Evolutionary conservation across 1,139 yeast species (phyloP), one percentile per base, ranked within the genome.

Genomic region (Casaregolazyma suthepensis): DNA sequence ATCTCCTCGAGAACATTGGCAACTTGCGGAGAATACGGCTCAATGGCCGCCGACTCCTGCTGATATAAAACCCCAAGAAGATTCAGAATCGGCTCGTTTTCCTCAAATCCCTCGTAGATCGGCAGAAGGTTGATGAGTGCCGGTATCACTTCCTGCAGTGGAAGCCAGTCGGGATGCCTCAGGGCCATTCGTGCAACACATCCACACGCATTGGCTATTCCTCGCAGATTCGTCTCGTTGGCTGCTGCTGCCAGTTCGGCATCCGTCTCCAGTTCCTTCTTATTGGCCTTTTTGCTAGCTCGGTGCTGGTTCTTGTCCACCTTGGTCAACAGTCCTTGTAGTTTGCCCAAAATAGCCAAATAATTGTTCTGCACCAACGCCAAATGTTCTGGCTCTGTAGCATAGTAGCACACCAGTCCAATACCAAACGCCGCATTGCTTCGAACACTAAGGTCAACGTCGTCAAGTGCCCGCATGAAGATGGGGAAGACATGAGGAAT

Each of bases 371-470:
- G 74, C 61, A 85, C 78, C 66, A 85, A 88, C 59, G 74, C 72
- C 44, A 49, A n/a, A 19, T 31, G 47, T 10, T 35, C 35, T 12
- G 26, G 40, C 22, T 37, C 46, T 22, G 76, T 66, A 37, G 75
- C 58, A 71, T 75, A 71, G 71, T 82, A 85, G 59, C 90, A 76
- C 57, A 90, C 73, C 59, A 90, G 74, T 61, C 99, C 99, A 61
- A 88, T 81, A 76, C 98, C 99, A 67, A 89, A 93, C 17, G 98
- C 97, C 54, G 98, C 94, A 65, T 90, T 88, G 63, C 96, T 93
- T 73, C 93, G 85, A 54, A 90, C 98, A 68, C 90, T 96, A 61
- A 87, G 77, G 26, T 94, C 85, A 64, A 83, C 80, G 71, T 93
- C 99, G 60, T 79, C 77, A 59, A 93, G 77, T 63, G 87, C 83